Evolutionary conservation across 2,329 filamentous ascomycete genomes (phyloP).

Genomic region (Epichloe hybrida): DNA sequence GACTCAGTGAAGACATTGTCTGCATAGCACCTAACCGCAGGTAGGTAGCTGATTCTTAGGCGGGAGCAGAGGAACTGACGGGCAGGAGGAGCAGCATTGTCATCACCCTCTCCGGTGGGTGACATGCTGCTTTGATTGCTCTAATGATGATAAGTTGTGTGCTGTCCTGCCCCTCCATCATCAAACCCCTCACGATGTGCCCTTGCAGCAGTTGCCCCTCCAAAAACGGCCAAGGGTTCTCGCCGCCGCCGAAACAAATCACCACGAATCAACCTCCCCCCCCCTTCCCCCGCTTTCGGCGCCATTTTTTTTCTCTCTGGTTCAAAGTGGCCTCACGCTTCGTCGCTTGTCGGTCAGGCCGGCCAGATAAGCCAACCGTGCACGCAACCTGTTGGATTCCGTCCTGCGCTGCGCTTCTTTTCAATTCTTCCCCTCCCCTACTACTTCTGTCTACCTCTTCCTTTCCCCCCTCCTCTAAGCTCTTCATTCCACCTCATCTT

Average conservation of each 20-base stretch:
- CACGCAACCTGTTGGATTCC: not conserved
- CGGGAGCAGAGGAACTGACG: too few species aligned
- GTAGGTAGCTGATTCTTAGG: not conserved
- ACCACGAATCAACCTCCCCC: not conserved
- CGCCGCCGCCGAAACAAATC: not conserved
- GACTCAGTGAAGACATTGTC: not conserved
- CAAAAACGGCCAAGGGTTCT: not conserved
- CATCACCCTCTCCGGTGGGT: too few species aligned
- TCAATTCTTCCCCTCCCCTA: constrained; percentile 10
- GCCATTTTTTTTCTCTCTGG: constrained; percentile 12
- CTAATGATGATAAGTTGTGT: not conserved
- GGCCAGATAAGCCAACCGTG: not conserved
- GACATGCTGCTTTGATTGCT: too few species aligned
- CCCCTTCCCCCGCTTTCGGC: constrained; percentile 21
- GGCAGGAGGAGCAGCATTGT: too few species aligned
- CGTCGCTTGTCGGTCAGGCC: not conserved
- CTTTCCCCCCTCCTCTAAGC: constrained; percentile 4
- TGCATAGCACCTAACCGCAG: not conserved
- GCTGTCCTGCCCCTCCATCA: not conserved
- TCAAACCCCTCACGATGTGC: too few species aligned
- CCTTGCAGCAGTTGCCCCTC: not conserved
- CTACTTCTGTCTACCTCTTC: constrained; percentile 8
- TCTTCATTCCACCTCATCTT: constrained; percentile 1
- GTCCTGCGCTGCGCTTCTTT: constrained; percentile 7
- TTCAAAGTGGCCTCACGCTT: constrained; percentile 11